Conservation (phyloP, 495 filamentous ascomycete genomes). For the Ramalina intermedia region DNA sequence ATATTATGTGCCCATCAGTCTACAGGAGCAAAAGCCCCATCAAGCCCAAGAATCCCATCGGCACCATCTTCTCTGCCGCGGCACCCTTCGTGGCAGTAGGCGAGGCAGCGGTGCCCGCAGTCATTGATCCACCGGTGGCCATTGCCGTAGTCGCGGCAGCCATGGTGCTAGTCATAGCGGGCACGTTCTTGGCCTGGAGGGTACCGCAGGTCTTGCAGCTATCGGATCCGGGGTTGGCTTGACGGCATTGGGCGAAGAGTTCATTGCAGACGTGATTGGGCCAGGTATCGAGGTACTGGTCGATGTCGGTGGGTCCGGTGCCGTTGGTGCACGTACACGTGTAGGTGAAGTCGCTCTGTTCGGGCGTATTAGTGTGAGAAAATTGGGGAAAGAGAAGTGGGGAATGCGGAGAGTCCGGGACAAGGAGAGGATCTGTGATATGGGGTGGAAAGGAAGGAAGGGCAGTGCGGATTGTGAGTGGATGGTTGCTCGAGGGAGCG, state of each 20-base stretch:
- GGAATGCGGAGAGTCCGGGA: background rate
- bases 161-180: slow-evolving; percentile 15
- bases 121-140: slow-evolving; percentile 9
- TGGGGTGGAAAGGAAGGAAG: background rate
- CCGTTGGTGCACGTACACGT: slow-evolving; percentile 40
- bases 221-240: slow-evolving; percentile 30
- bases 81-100: slow-evolving; percentile 16
- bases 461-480: slow-evolving; percentile 8
- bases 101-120: slow-evolving; percentile 21
- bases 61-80: no score
- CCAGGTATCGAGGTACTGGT: slow-evolving; percentile 36
- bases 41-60: no score
- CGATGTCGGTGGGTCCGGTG: slow-evolving; percentile 31
- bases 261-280: slow-evolving; percentile 42
- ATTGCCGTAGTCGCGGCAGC: slow-evolving; percentile 17
- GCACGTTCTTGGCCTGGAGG: slow-evolving; percentile 28
- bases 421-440: slow-evolving; percentile 4
- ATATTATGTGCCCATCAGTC: no score
- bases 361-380: background rate
- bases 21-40: no score
- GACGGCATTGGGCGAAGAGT: slow-evolving; percentile 36
- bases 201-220: slow-evolving; percentile 33
- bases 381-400: slow-evolving; percentile 2
- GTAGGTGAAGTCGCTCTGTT: slow-evolving; percentile 35
- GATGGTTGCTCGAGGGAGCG: background rate